phyloP scores from a whole-genome alignment of 805 yeast genomes.

The Millerago galiae region DNA sequence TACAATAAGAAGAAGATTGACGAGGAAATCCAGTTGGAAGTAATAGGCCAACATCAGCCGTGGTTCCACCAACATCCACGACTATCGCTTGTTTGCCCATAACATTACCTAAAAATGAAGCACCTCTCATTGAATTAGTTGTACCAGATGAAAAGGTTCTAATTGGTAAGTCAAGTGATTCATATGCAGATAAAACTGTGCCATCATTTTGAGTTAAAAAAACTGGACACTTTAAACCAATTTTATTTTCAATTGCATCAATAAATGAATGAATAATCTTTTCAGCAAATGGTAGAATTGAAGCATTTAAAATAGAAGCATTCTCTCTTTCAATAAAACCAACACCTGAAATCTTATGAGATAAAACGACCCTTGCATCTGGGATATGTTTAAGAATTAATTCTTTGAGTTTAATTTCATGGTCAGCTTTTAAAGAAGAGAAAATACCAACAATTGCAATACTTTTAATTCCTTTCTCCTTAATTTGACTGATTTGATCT shows the following conservation, averaged over 20 bases:
- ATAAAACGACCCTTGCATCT: constrained; percentile 29
- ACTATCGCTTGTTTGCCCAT: constrained; percentile 29
- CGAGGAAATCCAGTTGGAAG: constrained; percentile 41
- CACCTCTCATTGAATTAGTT: constrained; percentile 44
- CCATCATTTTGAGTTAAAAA: constrained; percentile 42
- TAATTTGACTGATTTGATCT: constrained; percentile 26
- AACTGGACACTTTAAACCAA: constrained; percentile 20
- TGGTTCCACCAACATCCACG: constrained; percentile 46
- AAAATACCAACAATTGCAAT: constrained; percentile 36
- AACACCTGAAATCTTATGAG: constrained; percentile 36
- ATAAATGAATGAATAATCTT: constrained; percentile 34
- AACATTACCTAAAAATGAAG: constrained; percentile 31
- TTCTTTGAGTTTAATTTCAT: constrained; percentile 30
- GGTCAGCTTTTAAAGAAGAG: constrained; percentile 30
- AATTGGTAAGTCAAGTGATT: constrained; percentile 37
- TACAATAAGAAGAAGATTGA: constrained; percentile 37
- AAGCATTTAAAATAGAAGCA: constrained; percentile 40
- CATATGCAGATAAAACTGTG: constrained; percentile 36
- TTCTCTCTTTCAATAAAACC: constrained; percentile 43
- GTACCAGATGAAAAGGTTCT: constrained; percentile 45
- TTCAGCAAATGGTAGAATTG: constrained; percentile 36
- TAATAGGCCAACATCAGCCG: constrained; percentile 42
- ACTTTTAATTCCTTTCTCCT: constrained; percentile 27
- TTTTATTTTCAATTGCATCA: constrained; percentile 23
- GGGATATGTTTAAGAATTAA: constrained; percentile 30